Evolutionary conservation across 148 eudicot species (phyloP).

Genomic region (Diospyros kaki): DNA sequence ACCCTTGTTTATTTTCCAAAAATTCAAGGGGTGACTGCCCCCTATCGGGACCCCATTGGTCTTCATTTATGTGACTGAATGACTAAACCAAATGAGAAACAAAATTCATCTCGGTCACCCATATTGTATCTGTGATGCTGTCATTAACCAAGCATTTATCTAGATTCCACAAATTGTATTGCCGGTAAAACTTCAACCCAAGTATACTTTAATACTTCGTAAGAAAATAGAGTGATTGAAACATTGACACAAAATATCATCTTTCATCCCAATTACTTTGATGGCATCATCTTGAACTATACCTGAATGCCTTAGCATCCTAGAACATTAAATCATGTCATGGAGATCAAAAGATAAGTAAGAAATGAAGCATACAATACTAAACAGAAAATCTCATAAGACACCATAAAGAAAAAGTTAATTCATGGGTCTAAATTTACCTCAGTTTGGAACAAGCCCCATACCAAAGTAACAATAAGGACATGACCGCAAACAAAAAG

Average conservation of each 20-base stretch:
- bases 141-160: neutral
- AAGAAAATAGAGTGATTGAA: neutral
- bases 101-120: neutral
- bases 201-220: neutral
- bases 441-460: neutral
- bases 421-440: neutral
- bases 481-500: no score
- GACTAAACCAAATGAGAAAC: neutral
- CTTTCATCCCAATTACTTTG: neutral
- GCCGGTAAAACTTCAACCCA: neutral
- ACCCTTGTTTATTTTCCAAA: no score
- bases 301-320: neutral
- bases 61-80: neutral
- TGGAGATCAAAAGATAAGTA: neutral
- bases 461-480: neutral
- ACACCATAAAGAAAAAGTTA: neutral
- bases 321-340: neutral
- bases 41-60: neutral
- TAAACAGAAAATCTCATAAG: neutral
- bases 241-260: neutral
- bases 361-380: neutral
- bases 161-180: neutral
- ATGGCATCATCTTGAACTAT: neutral
- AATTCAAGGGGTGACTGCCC: no score
- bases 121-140: neutral